Evolutionary conservation across 352 stramenopile species (phyloP).

Genomic region (Phytophthora pinifolia): DNA sequence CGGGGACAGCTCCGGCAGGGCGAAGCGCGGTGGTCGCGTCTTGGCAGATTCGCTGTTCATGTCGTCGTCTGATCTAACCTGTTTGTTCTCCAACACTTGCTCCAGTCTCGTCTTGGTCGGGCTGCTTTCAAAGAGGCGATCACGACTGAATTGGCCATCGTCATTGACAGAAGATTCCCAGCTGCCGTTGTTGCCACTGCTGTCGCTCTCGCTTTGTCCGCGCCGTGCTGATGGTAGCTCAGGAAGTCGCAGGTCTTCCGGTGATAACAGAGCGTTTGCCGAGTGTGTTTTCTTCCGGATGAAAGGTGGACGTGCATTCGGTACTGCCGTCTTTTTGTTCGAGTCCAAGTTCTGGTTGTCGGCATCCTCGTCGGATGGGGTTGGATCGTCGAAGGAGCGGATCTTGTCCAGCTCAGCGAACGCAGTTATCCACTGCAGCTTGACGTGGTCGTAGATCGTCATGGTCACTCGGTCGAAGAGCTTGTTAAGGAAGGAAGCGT

Average conservation of each 20-base stretch:
- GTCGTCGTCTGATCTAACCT: conserved; percentile 15
- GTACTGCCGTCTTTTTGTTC: conserved; percentile 3
- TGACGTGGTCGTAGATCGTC: conserved; percentile 66
- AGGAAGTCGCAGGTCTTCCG: conserved; percentile 13
- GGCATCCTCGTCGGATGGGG: conserved; percentile 5
- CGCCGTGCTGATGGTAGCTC: conserved; percentile 7
- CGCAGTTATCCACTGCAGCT: conserved; percentile 64
- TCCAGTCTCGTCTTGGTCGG: conserved; percentile 24
- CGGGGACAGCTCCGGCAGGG: conserved; percentile 26
- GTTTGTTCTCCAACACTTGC: conserved; percentile 18
- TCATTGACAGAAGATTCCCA: conserved; percentile 5
- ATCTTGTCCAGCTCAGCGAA: conserved; percentile 77
- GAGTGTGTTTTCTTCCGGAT: conserved; percentile 18
- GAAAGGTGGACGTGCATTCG: conserved; percentile 15
- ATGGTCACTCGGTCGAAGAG: conserved; percentile 81
- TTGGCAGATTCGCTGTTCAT: conserved; percentile 12
- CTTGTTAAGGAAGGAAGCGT: conserved; percentile 70
- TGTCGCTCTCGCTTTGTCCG: conserved; percentile 13
- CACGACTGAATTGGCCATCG: conserved; percentile 1
- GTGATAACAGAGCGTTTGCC: conserved; percentile 6
- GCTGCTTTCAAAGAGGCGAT: conserved; percentile 18
- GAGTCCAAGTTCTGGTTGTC: conserved; percentile 15
- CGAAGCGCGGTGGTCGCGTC: conserved; percentile 17
- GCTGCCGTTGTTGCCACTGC: conserved; percentile 7
- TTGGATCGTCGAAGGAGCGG: conserved; percentile 58